Evolutionary conservation across 2,329 filamentous ascomycete species (phyloP), one percentile per base, ranked within the genome.

Genomic region (Colletotrichum eleusines): DNA sequence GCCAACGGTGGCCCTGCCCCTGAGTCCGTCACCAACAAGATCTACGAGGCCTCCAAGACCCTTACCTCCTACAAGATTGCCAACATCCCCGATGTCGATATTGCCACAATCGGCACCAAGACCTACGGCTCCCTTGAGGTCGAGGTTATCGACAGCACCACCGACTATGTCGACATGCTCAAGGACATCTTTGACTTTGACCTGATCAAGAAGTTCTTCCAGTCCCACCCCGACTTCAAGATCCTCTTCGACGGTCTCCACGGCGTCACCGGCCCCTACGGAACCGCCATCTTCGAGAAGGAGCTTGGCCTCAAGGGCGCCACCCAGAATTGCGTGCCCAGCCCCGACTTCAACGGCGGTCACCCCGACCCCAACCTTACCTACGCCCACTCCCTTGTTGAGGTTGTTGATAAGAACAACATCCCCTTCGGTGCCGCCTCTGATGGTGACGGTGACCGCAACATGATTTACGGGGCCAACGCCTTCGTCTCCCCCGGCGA

Each of bases 391-490:
- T 95, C 94, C 64, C 89, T 99, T 51, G 96, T 99, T 71, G 94
- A 97, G 78, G 93, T 91, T 72, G 96, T 99, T 51, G 94, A 99
- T 83, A 93, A 93, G 85, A 91, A 94, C 77, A 89, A 90, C 71
- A 94, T 99, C 74, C 96, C 97, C 79, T 99, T 99, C 77, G 96
- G 96, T 78, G 96, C 96, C 70, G 96, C 96, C 58, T 97, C 94
- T 74, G 96, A 99, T 76, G 96, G 96, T 76, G 96, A 99, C 77
- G 96, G 96, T 78, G 96, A 99, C 86, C 93, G 96, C 77, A 99
- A 99, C 90, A 99, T 99, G 96, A 99, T 99, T 80, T 99, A 99
- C 84, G 96, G 96, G 73, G 95, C 95, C 75, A 95, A 97, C 78
- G 91, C 92, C 54, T 99, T 99, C 79, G 96, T 99, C 73, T 98